phyloP scores from a whole-genome alignment of 2,329 filamentous ascomycete species.

The Alternaria sp. region DNA sequence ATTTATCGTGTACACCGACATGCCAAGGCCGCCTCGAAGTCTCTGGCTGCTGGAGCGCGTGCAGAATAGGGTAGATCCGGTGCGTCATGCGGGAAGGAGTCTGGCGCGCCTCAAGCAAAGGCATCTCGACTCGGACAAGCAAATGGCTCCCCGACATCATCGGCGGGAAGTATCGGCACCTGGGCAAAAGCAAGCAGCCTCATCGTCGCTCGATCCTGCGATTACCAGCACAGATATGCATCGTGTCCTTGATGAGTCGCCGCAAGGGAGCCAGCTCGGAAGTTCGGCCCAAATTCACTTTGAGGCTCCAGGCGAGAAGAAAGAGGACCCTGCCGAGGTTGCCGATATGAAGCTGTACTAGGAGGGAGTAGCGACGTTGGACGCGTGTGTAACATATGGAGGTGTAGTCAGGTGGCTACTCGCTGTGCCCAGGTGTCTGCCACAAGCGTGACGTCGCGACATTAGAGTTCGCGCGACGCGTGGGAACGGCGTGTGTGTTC shows the following conservation, averaged over 20 bases:
- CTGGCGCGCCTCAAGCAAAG: not conserved
- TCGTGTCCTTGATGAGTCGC: not conserved
- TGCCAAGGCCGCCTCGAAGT: constrained; percentile 1
- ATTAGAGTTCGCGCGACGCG: not conserved
- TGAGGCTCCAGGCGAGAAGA: not conserved
- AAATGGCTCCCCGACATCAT: constrained; percentile 6
- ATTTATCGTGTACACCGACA: not conserved
- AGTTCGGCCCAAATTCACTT: not conserved
- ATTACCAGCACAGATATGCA: not conserved
- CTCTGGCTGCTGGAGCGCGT: not conserved
- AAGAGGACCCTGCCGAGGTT: not conserved
- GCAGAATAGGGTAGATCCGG: not conserved
- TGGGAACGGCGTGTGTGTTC: not conserved
- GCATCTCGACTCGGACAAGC: not conserved
- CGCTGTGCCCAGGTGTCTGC: not conserved
- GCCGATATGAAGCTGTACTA: not conserved
- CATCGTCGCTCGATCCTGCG: not conserved
- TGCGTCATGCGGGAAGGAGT: constrained; percentile 7
- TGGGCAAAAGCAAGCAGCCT: not conserved
- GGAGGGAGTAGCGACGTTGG: not conserved
- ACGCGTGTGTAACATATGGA: not conserved
- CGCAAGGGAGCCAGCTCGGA: not conserved
- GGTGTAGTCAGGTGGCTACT: not conserved
- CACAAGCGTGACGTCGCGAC: not conserved
- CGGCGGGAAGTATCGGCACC: not conserved